Evolutionary conservation across 768 basidiomycete genomes (phyloP), one percentile per base, ranked within the genome.

Genomic region (Crucibulum laeve): DNA sequence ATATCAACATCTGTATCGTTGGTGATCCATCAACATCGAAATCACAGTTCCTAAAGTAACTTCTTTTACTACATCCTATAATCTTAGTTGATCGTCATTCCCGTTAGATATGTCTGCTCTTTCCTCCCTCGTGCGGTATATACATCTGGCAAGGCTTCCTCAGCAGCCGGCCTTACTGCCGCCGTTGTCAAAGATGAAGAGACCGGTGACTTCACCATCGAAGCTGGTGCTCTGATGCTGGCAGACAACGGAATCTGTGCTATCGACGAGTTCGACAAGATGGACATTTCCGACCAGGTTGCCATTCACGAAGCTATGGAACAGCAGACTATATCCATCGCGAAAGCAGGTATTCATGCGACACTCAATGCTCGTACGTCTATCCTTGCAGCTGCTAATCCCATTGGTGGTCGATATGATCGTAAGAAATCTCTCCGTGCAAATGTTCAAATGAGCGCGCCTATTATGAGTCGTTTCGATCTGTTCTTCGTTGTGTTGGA

Each of bases 271-370:
- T 99, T 99, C 57, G 96, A 99, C 78, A 99, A 99, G 67, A 99
- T 99, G 96, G 95, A 98, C 61, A 83, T 97, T 41, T 84, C 90
- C 0, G 96, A 98, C 62, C 96, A 98, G 62, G 92, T 98, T 33
- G 96, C 96, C 25, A 98, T 99, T 55, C 96, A 99, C 74, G 95
- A 98, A 74, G 95, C 95, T 5, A 98, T 98, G 95, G 95, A 98
- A 82, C 95, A 98, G 68, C 94, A 97, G 68, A 98, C 95, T 1
- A 97, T 98, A 54, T 96, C 93, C 22, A 97, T 98, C 50, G 96
- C 96, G 32, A 99, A 99, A 62, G 96, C 96, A 2, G 96, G 96
- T 44, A 99, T 99, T 52, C 95, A 98, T 55, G 95, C 96, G 0
- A 99, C 96, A 0, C 76, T 99, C 43, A 99, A 99, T 55, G 96